Percentiles rank a stretch among this genome's conserved stretches.
Conservation (phyloP, 257 asterid species). For the Jaltomata sinuosa region DNA sequence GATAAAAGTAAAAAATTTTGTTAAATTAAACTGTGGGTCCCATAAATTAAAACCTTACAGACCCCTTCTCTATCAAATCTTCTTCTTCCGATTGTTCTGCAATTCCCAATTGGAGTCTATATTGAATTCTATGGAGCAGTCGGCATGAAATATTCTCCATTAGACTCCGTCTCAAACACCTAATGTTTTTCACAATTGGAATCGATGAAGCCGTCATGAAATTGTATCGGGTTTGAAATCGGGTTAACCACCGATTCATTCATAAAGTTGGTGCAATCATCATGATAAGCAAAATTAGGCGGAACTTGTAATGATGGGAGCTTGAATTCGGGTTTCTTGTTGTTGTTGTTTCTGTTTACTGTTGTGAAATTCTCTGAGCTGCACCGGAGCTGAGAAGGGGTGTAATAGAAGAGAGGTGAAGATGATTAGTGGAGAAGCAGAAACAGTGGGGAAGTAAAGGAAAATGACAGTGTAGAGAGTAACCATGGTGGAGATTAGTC, state of each 20-base stretch:
- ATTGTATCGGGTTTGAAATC: neutral
- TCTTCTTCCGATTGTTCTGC: no score
- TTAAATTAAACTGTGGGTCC: no score
- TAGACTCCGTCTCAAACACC: neutral
- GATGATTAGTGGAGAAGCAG: no score
- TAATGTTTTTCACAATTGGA: neutral
- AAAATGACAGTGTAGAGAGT: conserved; percentile 48
- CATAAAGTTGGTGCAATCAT: neutral
- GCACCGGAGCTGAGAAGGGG: conserved; percentile 61
- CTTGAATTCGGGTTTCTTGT: neutral
- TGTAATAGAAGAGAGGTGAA: conserved; percentile 44
- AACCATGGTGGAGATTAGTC: conserved; percentile 44
- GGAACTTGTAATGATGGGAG: no score
- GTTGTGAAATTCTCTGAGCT: conserved; percentile 14
- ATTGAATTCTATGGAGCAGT: no score
- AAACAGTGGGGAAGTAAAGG: conserved; percentile 44
- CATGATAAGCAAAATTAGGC: neutral
- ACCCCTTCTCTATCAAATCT: no score
- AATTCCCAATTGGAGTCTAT: no score
- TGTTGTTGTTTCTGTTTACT: no score
- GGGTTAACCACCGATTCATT: neutral
- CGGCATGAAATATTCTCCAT: no score
- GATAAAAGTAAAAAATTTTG: no score
- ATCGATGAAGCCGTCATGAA: no score
- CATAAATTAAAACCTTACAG: no score